Evolutionary conservation across 257 asterid genomes (phyloP).

Genomic region (Jasminum sambac): DNA sequence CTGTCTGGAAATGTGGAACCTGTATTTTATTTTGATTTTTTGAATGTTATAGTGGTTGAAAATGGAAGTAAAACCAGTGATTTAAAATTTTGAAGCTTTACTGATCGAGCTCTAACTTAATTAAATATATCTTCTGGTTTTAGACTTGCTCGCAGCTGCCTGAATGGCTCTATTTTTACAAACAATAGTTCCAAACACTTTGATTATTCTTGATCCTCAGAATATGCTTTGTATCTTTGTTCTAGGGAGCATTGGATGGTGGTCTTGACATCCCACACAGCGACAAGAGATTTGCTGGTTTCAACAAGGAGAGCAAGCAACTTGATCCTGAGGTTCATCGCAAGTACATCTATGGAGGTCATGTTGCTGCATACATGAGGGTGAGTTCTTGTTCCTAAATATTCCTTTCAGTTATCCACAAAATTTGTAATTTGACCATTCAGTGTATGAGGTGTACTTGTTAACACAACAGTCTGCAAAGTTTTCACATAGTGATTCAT

Average conservation of each 20-base stretch:
- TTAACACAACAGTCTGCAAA: neutral
- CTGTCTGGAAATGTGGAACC: too few species aligned
- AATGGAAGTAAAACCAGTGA: too few species aligned
- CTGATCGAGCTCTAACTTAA: neutral
- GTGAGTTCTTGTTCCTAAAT: conserved; percentile 32
- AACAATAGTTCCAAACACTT: too few species aligned
- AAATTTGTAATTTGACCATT: neutral
- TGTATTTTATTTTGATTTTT: too few species aligned
- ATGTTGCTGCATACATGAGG: conserved; percentile 72
- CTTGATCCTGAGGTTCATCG: conserved; percentile 83
- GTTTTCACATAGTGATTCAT: neutral
- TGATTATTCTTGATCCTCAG: neutral
- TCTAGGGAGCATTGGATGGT: conserved; percentile 84
- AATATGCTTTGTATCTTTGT: neutral
- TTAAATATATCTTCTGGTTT: neutral
- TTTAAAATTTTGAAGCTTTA: too few species aligned
- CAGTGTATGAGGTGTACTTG: neutral
- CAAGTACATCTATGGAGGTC: conserved; percentile 83
- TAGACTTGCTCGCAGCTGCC: neutral
- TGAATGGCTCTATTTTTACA: too few species aligned
- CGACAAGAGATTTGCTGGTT: conserved; percentile 87
- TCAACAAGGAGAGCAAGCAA: conserved; percentile 57
- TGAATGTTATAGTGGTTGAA: too few species aligned
- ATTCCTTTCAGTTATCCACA: neutral
- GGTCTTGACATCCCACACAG: conserved; percentile 89